These are phyloP conservation scores for Eucalyptus cladocalyx DNA, from an alignment of 345 rosid genomes.

Conservation along the genomic window DNA sequence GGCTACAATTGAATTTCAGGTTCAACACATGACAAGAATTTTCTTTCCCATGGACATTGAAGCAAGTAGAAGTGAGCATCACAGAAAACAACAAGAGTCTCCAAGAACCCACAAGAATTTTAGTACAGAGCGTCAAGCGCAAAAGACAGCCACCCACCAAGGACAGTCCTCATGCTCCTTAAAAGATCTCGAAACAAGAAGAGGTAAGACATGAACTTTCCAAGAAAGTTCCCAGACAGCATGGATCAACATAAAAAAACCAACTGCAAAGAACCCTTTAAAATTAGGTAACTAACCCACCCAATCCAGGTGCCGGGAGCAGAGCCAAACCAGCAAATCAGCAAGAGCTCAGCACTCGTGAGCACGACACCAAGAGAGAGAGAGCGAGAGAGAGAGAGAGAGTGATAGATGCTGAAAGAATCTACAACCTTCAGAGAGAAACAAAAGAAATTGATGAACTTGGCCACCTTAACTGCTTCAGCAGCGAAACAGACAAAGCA, in stretches of 20 bases:
- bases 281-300: slow-evolving; percentile 5
- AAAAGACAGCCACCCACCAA: background rate
- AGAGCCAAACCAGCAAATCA: slow-evolving; percentile 11
- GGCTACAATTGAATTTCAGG: background rate
- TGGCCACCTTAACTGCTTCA: slow-evolving; percentile 12
- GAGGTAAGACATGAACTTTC: background rate
- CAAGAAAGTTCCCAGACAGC: background rate
- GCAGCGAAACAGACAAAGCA: slow-evolving; percentile 55
- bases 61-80: background rate
- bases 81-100: background rate
- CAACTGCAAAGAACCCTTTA: background rate
- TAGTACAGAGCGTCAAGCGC: background rate
- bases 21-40: background rate
- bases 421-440: background rate
- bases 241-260: background rate
- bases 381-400: slow-evolving; percentile 4
- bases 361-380: background rate
- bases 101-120: background rate
- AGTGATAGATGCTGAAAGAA: background rate
- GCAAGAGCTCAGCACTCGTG: background rate
- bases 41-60: background rate
- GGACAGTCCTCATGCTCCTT: background rate
- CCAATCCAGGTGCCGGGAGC: slow-evolving; percentile 12
- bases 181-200: background rate
- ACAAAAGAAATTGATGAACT: background rate